Evolutionary conservation across 257 asterid species (phyloP), one percentile per base, ranked within the genome.

Genomic region (Hygrophila difformis): DNA sequence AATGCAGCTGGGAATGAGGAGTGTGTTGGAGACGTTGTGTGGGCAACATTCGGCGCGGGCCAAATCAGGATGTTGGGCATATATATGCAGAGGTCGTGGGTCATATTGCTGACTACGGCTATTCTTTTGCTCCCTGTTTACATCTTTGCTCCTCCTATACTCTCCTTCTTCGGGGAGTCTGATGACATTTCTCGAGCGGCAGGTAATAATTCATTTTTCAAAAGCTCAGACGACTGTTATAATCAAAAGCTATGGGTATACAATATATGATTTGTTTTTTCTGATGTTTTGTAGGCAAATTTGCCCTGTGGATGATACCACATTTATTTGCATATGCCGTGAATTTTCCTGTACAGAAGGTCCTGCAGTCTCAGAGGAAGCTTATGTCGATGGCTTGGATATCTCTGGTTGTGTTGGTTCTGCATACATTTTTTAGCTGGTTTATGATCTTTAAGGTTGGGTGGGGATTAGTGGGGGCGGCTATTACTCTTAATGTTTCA

Each of bases 41-140:
- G n/a, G n/a, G n/a, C n/a, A 65, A 93, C 93, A 46, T 84, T 31
- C 29, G 95, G 95, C 28, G 95, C 93, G 6, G 95, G 93, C 49
- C 78, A 78, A 47, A 55, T 62, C 15, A 58, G 75, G 65, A 84
- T 84, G 93, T 59, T 84, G 45, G 95, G 95, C 1, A 16, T 78
- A 19, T 84, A 81, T 57, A 81, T 84, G 95, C 95, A 84, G 44
- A 71, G 95, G 58, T 84, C 95, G 19, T 84, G 93, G 95, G 73
- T 84, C 22, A 81, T 84, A 28, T 61, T 85, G 64, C 56, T 78
- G 8, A 37, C 63, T 55, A 76, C 93, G 0, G 48, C 78, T 33
- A 35, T 42, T 24, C 0, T 64, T 12, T 12, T 85, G 76, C 82
- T 85, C 29, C 87, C 93, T 0, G 10, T 85, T 50, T 81, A 73